Evolutionary conservation across 306 rosid genomes (phyloP).

Genomic region (Fragaria iinumae): DNA sequence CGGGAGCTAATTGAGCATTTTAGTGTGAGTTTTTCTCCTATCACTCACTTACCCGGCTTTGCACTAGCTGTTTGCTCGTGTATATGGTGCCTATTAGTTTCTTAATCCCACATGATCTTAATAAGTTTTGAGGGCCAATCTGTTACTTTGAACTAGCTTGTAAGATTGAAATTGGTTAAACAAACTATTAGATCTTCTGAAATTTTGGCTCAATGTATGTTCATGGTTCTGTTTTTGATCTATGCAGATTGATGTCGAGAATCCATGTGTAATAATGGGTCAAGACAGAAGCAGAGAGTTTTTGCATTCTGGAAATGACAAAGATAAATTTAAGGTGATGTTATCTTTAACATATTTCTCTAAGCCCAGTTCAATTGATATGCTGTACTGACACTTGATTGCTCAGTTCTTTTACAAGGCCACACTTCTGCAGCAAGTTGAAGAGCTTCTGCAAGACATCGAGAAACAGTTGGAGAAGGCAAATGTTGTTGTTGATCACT

Average conservation of each 20-base stretch:
- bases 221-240: slow-evolving; percentile 16
- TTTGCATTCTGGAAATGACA: slow-evolving; percentile 86
- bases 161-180: not conserved
- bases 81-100: not conserved
- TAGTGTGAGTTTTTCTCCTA: slow-evolving; percentile 55
- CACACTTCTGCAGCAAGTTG: slow-evolving; percentile 92
- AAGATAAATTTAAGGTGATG: slow-evolving; percentile 88
- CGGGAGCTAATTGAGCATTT: slow-evolving; percentile 86
- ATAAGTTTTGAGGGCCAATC: not conserved
- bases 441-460: slow-evolving; percentile 73
- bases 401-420: slow-evolving; percentile 94
- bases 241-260: slow-evolving; percentile 89
- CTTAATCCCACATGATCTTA: not conserved
- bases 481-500: slow-evolving; percentile 48
- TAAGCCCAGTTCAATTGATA: slow-evolving; percentile 20
- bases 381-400: slow-evolving; percentile 41
- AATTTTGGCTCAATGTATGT: slow-evolving; percentile 6
- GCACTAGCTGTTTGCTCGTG: slow-evolving; percentile 2
- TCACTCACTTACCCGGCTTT: not conserved
- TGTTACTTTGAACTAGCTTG: not conserved
- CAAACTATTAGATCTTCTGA: not conserved
- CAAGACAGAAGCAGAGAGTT: slow-evolving; percentile 94
- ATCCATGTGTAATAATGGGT: slow-evolving; percentile 92
- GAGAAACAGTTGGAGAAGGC: slow-evolving; percentile 48
- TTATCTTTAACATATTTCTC: slow-evolving; percentile 17